A percentile compares a stretch with the other conserved stretches of the same genome.
Conservation (phyloP, 345 rosid genomes). For the Hibiscus syriacus region DNA sequence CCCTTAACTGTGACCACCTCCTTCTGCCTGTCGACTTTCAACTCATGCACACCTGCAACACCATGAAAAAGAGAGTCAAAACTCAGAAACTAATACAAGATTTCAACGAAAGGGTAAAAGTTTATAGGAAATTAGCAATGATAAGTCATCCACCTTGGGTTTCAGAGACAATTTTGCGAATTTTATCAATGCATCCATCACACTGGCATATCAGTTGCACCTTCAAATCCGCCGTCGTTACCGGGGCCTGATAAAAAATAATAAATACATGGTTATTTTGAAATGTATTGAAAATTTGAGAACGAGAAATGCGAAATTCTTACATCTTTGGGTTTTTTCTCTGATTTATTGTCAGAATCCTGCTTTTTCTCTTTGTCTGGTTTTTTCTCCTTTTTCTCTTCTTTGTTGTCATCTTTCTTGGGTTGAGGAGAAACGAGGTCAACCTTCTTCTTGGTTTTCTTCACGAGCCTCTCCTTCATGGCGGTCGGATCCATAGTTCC, state of each 20-base stretch:
- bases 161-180: conserved; percentile 36
- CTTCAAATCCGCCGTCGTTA: conserved; percentile 56
- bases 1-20: conserved; percentile 66
- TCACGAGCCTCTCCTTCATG: conserved; percentile 35
- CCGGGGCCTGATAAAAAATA: conserved; percentile 36
- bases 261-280: conserved; percentile 1
- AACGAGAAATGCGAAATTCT: neutral
- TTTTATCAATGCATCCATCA: conserved; percentile 65
- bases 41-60: conserved; percentile 46
- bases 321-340: conserved; percentile 54
- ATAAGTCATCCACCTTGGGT: conserved; percentile 42
- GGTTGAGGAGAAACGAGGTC: conserved; percentile 73
- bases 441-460: conserved; percentile 51
- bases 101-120: neutral
- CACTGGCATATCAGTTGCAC: conserved; percentile 64
- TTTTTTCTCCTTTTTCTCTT: conserved; percentile 11
- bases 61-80: neutral
- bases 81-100: neutral
- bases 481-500: conserved; percentile 59
- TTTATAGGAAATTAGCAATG: neutral
- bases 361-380: conserved; percentile 20
- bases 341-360: conserved; percentile 16
- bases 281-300: neutral
- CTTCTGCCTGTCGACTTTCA: conserved; percentile 44
- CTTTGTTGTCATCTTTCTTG: conserved; percentile 39